phyloP scores from a whole-genome alignment of 768 basidiomycete genomes.

The Phanerodontia chrysosporium region DNA sequence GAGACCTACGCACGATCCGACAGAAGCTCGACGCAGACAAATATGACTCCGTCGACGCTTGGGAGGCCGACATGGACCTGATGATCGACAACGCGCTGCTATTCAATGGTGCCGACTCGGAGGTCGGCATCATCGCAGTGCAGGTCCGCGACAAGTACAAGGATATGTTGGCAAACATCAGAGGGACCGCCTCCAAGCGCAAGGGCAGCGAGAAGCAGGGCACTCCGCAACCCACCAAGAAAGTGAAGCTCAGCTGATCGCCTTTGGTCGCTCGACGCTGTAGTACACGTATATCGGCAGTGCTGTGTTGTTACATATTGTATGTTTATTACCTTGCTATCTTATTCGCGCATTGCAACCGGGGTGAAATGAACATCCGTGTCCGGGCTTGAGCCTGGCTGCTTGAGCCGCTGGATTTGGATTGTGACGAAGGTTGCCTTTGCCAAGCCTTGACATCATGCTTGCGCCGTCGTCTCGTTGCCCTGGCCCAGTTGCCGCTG shows the following conservation, averaged over 20 bases:
- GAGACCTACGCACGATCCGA: constrained; percentile 81
- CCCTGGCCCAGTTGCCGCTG: background rate
- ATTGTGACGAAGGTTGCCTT: background rate
- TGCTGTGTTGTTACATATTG: background rate
- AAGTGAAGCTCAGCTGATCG: constrained; percentile 53
- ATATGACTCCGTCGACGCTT: constrained; percentile 71
- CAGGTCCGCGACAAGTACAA: constrained; percentile 46
- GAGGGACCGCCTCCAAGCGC: constrained; percentile 47
- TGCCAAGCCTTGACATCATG: constrained; percentile 12
- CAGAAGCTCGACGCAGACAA: constrained; percentile 78
- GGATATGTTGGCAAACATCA: constrained; percentile 48
- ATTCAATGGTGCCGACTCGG: constrained; percentile 82
- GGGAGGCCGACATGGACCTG: constrained; percentile 81
- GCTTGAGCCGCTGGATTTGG: background rate
- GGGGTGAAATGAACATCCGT: background rate
- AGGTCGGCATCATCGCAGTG: constrained; percentile 66
- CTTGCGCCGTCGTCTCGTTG: background rate
- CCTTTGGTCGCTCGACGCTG: background rate
- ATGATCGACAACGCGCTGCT: constrained; percentile 87
- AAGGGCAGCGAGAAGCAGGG: constrained; percentile 63
- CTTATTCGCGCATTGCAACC: background rate
- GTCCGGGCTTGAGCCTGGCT: no score
- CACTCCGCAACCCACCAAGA: constrained; percentile 57
- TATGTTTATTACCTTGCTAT: background rate
- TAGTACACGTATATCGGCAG: background rate